Conservation (phyloP, 768 basidiomycete species). For the Boletus edulis region DNA sequence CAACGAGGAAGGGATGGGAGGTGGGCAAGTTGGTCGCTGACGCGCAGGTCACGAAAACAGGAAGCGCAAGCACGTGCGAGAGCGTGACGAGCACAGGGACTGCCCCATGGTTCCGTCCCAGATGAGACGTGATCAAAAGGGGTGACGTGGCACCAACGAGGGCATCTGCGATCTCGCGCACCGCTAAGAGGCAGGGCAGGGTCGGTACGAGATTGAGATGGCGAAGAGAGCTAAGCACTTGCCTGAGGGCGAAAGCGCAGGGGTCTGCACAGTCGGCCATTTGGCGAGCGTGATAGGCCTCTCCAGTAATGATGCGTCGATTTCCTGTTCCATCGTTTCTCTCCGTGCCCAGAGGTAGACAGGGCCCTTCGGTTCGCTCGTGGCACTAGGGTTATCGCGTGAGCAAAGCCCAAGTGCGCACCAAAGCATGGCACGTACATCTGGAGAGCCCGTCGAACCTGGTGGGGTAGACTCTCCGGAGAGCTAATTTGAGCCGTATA, state of each 20-base stretch:
- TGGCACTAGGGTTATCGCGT: conserved; percentile 43
- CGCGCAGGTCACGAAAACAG: conserved; percentile 50
- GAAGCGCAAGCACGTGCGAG: conserved; percentile 51
- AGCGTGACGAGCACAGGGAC: conserved; percentile 45
- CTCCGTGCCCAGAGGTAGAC: conserved; percentile 73
- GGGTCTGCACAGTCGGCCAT: conserved; percentile 54
- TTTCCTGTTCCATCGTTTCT: conserved; percentile 68
- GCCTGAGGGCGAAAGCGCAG: conserved; percentile 44
- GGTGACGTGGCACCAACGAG: conserved; percentile 51
- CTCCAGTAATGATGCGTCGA: conserved; percentile 39
- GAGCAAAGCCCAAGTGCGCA: background rate
- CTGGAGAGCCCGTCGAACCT: conserved; percentile 59
- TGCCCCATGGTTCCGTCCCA: conserved; percentile 53
- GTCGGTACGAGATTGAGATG: background rate
- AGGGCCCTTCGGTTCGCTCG: conserved; percentile 69
- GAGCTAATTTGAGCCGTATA: conserved; percentile 58
- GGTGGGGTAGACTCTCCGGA: conserved; percentile 48
- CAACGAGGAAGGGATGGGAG: conserved; percentile 53
- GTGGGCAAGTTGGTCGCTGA: conserved; percentile 52
- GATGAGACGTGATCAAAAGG: conserved; percentile 61
- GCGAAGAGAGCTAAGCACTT: background rate
- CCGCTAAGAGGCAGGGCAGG: conserved; percentile 18
- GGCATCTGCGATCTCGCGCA: conserved; percentile 43
- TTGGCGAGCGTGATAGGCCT: conserved; percentile 27
- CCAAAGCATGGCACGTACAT: conserved; percentile 40